A percentile compares a stretch with the other conserved stretches of the same genome.
These are phyloP conservation scores for Phytophthora crassamura DNA, from an alignment of 352 stramenopile genomes.

Conservation along the genomic window DNA sequence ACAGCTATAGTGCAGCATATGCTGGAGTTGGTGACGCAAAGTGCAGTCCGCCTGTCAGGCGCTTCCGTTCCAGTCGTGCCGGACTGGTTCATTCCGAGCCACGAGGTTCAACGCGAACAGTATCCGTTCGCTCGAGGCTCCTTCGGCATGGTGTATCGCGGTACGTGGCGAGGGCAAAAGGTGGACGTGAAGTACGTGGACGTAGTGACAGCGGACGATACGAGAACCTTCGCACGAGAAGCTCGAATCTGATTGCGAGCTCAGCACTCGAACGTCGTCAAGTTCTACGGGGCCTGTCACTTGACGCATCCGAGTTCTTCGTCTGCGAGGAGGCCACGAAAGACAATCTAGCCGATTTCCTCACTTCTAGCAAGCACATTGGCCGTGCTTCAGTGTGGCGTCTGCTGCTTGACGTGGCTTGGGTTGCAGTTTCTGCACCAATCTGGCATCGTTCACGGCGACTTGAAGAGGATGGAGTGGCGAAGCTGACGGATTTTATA, in stretches of 20 bases:
- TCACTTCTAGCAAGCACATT: background rate
- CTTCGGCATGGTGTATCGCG: conserved; percentile 26
- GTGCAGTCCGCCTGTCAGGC: background rate
- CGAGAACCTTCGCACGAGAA: conserved; percentile 33
- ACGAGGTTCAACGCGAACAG: conserved; percentile 18
- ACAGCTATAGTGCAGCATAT: background rate
- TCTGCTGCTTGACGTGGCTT: conserved; percentile 24
- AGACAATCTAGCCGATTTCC: conserved; percentile 6
- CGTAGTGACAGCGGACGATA: conserved; percentile 9
- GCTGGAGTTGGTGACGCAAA: background rate
- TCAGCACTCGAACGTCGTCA: conserved; percentile 17
- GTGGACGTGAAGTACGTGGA: conserved; percentile 34
- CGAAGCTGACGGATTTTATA: conserved; percentile 34
- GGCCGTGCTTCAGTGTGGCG: conserved; percentile 9
- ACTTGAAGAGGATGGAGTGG: conserved; percentile 26
- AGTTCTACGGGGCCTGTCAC: conserved; percentile 24
- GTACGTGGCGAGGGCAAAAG: conserved; percentile 17
- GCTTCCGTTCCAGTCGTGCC: conserved; percentile 7
- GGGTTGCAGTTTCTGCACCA: conserved; percentile 27
- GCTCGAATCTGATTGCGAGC: conserved; percentile 15
- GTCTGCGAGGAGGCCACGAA: conserved; percentile 21
- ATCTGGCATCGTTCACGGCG: conserved; percentile 18
- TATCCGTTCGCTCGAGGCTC: conserved; percentile 15
- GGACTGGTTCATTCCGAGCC: conserved; percentile 17
- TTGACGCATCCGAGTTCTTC: conserved; percentile 18